Base-by-base conservation (phyloP, 2,329 filamentous ascomycete genomes). In the Apiospora hydei region DNA sequence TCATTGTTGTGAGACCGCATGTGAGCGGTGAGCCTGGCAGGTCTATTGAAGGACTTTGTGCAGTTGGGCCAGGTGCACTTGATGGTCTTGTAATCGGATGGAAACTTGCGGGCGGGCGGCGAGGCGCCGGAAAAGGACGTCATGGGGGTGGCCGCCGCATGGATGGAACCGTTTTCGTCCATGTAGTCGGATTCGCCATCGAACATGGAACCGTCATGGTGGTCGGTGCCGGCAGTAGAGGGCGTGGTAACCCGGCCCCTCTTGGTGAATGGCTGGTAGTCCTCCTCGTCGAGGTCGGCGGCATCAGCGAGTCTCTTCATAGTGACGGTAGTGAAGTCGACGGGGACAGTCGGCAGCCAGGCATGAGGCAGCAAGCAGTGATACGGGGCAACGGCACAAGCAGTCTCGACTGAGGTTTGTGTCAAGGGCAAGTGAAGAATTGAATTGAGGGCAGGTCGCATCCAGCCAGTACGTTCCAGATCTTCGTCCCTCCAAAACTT, bases 1-100 rank as follows among this genome's bases (percentile, higher is more conserved):
- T 96, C 93, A 76, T 96, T 94, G 70, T 90, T 96, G 81, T 98
- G 96, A 0, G 93, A 95, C 74, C 94, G 89, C 34, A 96, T 83
- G 78, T 98, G 96, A 72, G 94, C 91, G 73, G 92, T 87, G 4
- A 98, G 87, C 41, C 94, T 90, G 46, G 93, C 93, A 0, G 94
- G 95, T 3, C 96, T 91, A 81, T 97, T 97, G 85, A 96, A 98
- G 8, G 92, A 91, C 83, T 97, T 97, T 72, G 85, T 83, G 80
- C 96, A 98, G 74, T 87, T 89, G 14, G 91, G 88, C 80, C 90
- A 92, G 0, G 92, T 90, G 83, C 96, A 98, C 71, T 86, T 84
- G 75, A 95, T 91, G 6, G 90, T 95, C 85, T 97, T 97, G 72
- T 90, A 86, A 79, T 90, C 93, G 57, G 91, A 93, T 4, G 91